Evolutionary conservation across 352 stramenopile species (phyloP).

Genomic region (Globisporangium abappressorium): DNA sequence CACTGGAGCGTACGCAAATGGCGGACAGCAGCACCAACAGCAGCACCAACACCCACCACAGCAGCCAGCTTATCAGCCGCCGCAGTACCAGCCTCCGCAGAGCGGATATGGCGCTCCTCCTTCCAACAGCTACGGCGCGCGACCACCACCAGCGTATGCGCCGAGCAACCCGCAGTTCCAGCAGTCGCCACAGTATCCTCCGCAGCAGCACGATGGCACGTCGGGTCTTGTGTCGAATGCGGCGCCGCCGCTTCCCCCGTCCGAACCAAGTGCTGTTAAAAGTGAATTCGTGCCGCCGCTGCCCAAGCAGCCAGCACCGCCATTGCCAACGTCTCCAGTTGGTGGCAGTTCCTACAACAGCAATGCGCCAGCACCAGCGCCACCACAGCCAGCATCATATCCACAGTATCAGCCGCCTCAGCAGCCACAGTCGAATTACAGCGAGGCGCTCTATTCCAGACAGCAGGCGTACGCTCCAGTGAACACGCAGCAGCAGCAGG

Average conservation of each 20-base stretch:
- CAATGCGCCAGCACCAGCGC: neutral
- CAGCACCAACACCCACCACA: slow-evolving; percentile 10
- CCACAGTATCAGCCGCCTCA: slow-evolving; percentile 11
- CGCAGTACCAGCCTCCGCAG: slow-evolving; percentile 6
- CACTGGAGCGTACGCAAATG: slow-evolving; percentile 5
- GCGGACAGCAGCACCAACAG: slow-evolving; percentile 8
- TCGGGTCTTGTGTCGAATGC: neutral
- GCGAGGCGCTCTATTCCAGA: slow-evolving; percentile 31
- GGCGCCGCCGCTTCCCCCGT: slow-evolving; percentile 1
- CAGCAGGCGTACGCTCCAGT: slow-evolving; percentile 41
- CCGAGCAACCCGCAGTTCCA: slow-evolving; percentile 3
- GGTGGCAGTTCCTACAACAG: neutral
- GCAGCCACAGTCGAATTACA: slow-evolving; percentile 23
- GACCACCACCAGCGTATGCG: slow-evolving; percentile 2
- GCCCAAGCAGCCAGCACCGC: slow-evolving; percentile 9
- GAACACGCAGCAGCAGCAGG: neutral
- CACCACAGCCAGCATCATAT: slow-evolving; percentile 1
- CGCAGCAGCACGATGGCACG: neutral
- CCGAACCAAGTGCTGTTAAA: neutral
- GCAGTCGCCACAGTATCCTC: neutral
- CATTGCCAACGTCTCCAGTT: neutral
- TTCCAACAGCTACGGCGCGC: neutral
- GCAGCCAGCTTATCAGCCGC: slow-evolving; percentile 6
- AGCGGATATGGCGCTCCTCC: neutral
- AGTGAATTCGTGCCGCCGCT: slow-evolving; percentile 9